These are phyloP conservation scores for Lipomyces anomalus DNA, from an alignment of 805 yeast genomes.

Conservation along the genomic window DNA sequence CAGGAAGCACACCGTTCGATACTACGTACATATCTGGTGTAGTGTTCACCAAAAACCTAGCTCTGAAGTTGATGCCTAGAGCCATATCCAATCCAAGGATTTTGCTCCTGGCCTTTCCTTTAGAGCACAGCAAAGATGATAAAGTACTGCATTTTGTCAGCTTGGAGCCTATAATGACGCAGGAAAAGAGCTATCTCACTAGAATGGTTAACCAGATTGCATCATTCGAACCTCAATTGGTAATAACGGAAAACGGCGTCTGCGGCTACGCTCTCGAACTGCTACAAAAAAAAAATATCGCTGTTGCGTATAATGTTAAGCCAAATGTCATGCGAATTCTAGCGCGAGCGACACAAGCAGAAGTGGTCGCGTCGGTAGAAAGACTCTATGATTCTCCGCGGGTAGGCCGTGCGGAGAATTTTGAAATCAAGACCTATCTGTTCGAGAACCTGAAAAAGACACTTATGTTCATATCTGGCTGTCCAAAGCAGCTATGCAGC, in stretches of 20 bases:
- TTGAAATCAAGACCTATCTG: conserved; percentile 65
- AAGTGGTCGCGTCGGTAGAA: conserved; percentile 79
- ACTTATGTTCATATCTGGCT: conserved; percentile 73
- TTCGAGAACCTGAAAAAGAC: conserved; percentile 52
- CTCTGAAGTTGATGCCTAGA: conserved; percentile 71
- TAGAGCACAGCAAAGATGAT: conserved; percentile 73
- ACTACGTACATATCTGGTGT: conserved; percentile 68
- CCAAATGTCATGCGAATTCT: conserved; percentile 75
- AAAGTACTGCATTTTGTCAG: conserved; percentile 55
- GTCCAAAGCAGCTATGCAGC: conserved; percentile 66
- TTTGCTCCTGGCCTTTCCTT: conserved; percentile 77
- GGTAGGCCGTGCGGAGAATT: conserved; percentile 67
- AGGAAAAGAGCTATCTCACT: conserved; percentile 76
- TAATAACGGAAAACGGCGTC: conserved; percentile 72
- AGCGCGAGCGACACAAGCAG: conserved; percentile 74
- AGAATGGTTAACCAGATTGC: conserved; percentile 74
- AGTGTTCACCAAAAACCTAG: conserved; percentile 76
- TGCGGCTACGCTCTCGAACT: conserved; percentile 75
- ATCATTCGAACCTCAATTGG: conserved; percentile 69
- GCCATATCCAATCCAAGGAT: conserved; percentile 63
- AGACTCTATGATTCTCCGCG: conserved; percentile 62
- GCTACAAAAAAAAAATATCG: conserved; percentile 66
- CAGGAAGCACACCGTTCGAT: conserved; percentile 64
- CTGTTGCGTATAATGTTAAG: conserved; percentile 76
- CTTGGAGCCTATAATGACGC: conserved; percentile 75